These are phyloP conservation scores for Backusella liffmaniae DNA, from an alignment of 192 early-diverging fungal genomes.

Conservation along the genomic window DNA sequence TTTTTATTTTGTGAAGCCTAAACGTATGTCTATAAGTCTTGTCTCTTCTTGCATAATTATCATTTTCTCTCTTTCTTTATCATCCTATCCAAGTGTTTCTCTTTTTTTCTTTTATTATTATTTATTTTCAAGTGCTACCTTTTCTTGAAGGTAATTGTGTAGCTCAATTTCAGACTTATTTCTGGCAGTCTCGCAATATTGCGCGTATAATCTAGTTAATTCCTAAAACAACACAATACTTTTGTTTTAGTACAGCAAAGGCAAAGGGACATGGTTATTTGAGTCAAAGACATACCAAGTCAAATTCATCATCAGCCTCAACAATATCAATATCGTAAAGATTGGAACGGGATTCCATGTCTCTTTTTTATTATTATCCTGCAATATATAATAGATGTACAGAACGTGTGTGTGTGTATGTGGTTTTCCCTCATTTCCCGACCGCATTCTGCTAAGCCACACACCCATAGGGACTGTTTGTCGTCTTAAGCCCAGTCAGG, in stretches of 20 bases:
- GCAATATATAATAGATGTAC: background rate
- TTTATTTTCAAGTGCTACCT: slow-evolving; percentile 26
- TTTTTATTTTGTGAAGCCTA: slow-evolving; percentile 23
- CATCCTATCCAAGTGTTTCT: background rate
- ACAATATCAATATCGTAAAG: background rate
- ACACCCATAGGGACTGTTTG: background rate
- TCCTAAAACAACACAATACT: slow-evolving; percentile 11
- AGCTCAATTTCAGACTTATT: slow-evolving; percentile 53
- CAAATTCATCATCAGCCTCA: background rate
- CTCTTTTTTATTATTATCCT: background rate
- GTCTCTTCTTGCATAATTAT: background rate
- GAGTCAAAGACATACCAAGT: background rate
- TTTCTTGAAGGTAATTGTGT: slow-evolving; percentile 61
- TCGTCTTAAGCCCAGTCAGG: background rate
- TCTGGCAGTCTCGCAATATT: slow-evolving; percentile 6
- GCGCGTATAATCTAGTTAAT: slow-evolving; percentile 19
- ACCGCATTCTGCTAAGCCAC: background rate
- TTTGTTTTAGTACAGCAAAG: background rate
- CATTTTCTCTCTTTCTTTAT: background rate
- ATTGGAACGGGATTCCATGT: slow-evolving; percentile 9
- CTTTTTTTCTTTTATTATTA: background rate
- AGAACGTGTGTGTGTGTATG: background rate
- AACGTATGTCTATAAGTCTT: background rate
- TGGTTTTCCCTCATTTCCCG: background rate
- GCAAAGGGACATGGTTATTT: background rate